These are phyloP conservation scores for Elaeagnus macrophylla DNA, from an alignment of 306 rosid genomes.

Conservation along the genomic window DNA sequence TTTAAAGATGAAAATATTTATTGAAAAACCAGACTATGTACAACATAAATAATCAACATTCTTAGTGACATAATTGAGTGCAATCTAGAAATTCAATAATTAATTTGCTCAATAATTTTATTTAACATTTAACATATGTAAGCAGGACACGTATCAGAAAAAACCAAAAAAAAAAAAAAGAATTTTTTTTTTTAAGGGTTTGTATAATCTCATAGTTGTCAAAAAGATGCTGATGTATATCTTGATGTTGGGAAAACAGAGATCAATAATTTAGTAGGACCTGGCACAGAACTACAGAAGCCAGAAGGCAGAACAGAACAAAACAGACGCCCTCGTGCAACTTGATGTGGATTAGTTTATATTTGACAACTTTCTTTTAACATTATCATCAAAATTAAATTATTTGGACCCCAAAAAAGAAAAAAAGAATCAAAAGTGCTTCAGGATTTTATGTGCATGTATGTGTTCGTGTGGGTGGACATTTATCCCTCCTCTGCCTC, in stretches of 20 bases:
- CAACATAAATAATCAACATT: no score
- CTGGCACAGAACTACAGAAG: slow-evolving; percentile 33
- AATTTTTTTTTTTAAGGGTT: no score
- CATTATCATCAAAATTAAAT: neutral
- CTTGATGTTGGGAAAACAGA: slow-evolving; percentile 5
- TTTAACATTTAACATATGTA: neutral
- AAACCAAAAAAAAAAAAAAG: neutral
- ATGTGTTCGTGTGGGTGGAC: slow-evolving; percentile 51
- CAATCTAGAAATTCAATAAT: no score
- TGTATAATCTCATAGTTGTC: slow-evolving; percentile 8
- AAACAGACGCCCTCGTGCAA: slow-evolving; percentile 96
- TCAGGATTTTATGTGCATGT: slow-evolving; percentile 22
- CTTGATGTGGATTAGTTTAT: slow-evolving; percentile 39
- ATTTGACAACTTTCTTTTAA: slow-evolving; percentile 34
- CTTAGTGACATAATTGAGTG: no score
- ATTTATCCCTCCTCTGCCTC: slow-evolving; percentile 29
- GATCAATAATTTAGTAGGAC: slow-evolving; percentile 40
- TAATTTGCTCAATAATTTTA: no score
- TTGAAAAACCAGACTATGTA: no score
- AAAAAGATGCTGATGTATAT: slow-evolving; percentile 10
- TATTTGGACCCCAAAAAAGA: slow-evolving; percentile 4
- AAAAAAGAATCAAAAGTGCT: slow-evolving; percentile 11
- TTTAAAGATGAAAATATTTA: no score
- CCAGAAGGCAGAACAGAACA: slow-evolving; percentile 46
- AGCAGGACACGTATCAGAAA: neutral